Evolutionary conservation across 768 basidiomycete genomes (phyloP), one percentile per base, ranked within the genome.

Genomic region (Tylopilus vinaceipallidus): DNA sequence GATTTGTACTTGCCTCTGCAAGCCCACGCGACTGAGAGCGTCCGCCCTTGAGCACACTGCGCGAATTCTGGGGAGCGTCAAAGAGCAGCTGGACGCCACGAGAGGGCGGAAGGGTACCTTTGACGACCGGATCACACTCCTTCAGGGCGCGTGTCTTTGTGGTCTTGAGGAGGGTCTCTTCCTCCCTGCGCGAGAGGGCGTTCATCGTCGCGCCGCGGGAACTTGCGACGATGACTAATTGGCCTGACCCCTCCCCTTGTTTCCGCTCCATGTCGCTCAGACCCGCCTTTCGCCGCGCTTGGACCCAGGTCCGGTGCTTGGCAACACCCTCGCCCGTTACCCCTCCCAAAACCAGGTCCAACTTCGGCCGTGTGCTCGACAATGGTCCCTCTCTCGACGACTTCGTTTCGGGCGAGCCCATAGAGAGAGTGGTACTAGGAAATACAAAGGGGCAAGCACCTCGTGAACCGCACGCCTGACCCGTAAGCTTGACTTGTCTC

Each of bases 11-110:
- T 77, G 27, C 74, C 75, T 62, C 77, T 81, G 63, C 92, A 95
- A 20, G 83, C 80, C 92, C 92, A 95, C 13, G 84, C 85, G 22
- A 93, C 85, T 6, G 91, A 90, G 44, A 95, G 68, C 3, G 86
- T 88, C 8, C 92, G 81, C 8, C 90, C 90, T 46, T 78, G 73
- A 2, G 88, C 84, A 64, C 92, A 95, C n/a, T 82, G 76, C 14
- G 91, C 91, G 62, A 93, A 95, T 45, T 81, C 92, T 95, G 63
- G 26, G 27, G 13, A 19, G 23, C 22, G 39, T 58, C 50, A 38
- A 12, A 14, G n/a, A 42, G 34, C 19, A 41, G 22, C 17, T 23
- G n/a, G 4, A 26, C 32, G 14, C 13, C 23, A 41, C 3, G n/a
- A 20, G 16, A 17, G 12, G 24, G 14, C 2, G 16, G 19, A 23